Evolutionary conservation across 2,329 filamentous ascomycete genomes (phyloP).

Genomic region (Aspergillus costaricaensis): DNA sequence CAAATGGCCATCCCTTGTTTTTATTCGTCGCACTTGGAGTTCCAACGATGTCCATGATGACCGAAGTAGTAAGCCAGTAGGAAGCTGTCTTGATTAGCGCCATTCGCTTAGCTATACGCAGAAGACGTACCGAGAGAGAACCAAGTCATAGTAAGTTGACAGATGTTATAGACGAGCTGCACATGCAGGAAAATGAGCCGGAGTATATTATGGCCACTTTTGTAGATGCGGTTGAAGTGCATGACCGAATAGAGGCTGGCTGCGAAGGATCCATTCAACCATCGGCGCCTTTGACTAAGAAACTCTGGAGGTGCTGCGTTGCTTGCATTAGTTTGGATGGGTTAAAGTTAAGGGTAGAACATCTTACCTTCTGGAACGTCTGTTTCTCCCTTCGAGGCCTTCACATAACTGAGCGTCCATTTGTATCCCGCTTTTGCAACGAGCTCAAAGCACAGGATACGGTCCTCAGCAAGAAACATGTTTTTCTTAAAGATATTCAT

Average conservation of each 20-base stretch:
- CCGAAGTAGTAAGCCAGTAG: conserved; percentile 93
- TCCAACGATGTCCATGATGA: conserved; percentile 97
- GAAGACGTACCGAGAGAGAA: conserved; percentile 61
- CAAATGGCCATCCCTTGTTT: conserved; percentile 82
- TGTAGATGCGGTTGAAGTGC: conserved; percentile 99
- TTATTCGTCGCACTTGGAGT: conserved; percentile 58
- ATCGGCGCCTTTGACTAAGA: conserved; percentile 95
- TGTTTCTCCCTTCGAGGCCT: conserved; percentile 97
- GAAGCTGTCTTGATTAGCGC: conserved; percentile 60
- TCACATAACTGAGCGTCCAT: conserved; percentile 98
- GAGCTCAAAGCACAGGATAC: conserved; percentile 98
- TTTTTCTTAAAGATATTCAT: conserved; percentile 99
- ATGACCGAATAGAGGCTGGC: conserved; percentile 95
- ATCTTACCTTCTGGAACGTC: conserved; percentile 96
- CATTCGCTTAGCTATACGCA: neutral
- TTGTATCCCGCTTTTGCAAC: conserved; percentile 98
- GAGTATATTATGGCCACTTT: conserved; percentile 92
- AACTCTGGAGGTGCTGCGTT: conserved; percentile 62
- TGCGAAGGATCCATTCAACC: conserved; percentile 98
- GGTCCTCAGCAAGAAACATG: conserved; percentile 99
- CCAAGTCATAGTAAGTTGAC: conserved; percentile 88
- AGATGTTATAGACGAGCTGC: conserved; percentile 92
- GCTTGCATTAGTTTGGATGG: neutral
- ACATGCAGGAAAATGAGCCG: conserved; percentile 99
- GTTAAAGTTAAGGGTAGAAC: too few relatives aligned